A percentile compares a stretch with the other conserved stretches of the same genome.
Evolutionary conservation across 441 rosid genomes (phyloP).

Genomic region (Erysimum cheiri): DNA sequence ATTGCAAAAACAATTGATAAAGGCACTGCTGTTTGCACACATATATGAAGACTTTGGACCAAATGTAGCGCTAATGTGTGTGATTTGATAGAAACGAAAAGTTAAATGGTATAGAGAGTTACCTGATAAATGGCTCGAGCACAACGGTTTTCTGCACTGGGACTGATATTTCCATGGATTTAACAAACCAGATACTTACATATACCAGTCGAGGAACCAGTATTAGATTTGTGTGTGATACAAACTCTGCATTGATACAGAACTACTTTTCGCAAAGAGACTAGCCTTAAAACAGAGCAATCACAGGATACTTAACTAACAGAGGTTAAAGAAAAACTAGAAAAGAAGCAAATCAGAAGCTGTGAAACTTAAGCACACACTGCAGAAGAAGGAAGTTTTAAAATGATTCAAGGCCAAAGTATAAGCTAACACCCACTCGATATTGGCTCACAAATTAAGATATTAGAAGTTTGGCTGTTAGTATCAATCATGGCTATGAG

Average conservation of each 20-base stretch:
- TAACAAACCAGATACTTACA: constrained; percentile 9
- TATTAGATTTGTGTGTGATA: background rate
- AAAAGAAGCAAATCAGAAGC: background rate
- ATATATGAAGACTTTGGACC: background rate
- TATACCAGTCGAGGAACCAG: background rate
- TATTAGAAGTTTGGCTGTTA: too few species aligned
- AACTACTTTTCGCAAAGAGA: background rate
- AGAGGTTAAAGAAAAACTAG: background rate
- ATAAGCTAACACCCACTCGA: too few species aligned
- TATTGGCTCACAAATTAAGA: too few species aligned
- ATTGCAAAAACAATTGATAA: background rate
- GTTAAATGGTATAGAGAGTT: background rate
- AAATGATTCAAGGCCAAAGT: too few species aligned
- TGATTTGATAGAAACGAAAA: background rate
- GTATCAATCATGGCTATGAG: too few species aligned
- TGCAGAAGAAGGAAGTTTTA: too few species aligned
- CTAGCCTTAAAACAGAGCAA: background rate
- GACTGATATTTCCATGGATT: constrained; percentile 30
- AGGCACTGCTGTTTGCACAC: background rate
- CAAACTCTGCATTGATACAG: constrained; percentile 9
- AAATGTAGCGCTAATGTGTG: background rate
- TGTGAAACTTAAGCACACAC: background rate
- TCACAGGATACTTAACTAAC: background rate
- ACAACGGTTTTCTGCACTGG: constrained; percentile 27
- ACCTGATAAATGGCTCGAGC: constrained; percentile 43